phyloP scores from a whole-genome alignment of 2,329 filamentous ascomycete species.

The Calonectria hawksworthii region DNA sequence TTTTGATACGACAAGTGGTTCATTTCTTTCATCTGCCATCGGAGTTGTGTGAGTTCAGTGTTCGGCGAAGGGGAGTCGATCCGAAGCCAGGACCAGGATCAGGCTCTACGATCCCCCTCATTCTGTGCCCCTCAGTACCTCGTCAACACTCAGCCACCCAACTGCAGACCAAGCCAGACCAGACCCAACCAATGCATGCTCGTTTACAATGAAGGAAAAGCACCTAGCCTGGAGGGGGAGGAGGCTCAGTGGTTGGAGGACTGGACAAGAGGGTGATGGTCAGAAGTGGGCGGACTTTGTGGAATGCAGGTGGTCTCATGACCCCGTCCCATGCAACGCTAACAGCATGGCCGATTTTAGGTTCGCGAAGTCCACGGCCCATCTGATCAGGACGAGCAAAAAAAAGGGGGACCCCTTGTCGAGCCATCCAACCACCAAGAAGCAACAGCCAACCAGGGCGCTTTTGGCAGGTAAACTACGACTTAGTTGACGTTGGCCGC shows the following conservation, averaged over 20 bases:
- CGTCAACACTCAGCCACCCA: constrained; percentile 5
- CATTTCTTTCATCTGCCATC: background rate
- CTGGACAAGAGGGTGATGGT: constrained; percentile 39
- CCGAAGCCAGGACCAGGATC: constrained; percentile 23
- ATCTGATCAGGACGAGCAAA: constrained; percentile 40
- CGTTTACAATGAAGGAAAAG: background rate
- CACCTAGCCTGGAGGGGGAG: background rate
- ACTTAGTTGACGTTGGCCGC: constrained; percentile 22
- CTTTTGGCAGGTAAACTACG: constrained; percentile 4
- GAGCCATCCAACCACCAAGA: constrained; percentile 38
- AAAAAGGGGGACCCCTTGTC: constrained; percentile 39
- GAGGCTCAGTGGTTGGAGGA: constrained; percentile 32
- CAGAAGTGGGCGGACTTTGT: constrained; percentile 40
- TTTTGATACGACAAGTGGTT: background rate
- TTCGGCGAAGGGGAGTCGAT: constrained; percentile 21
- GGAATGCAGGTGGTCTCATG: constrained; percentile 49
- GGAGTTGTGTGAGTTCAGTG: constrained; percentile 1
- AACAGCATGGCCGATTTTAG: constrained; percentile 47
- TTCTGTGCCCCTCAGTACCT: background rate
- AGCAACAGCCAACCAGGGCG: constrained; percentile 9
- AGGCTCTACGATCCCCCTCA: constrained; percentile 1
- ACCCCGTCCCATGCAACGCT: constrained; percentile 47
- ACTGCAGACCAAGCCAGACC: constrained; percentile 35
- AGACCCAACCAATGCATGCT: constrained; percentile 9
- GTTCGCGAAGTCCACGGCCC: constrained; percentile 44